A percentile compares a stretch with the other conserved stretches of the same genome.
Evolutionary conservation across 345 rosid species (phyloP).

Genomic region (Microcos paniculata): DNA sequence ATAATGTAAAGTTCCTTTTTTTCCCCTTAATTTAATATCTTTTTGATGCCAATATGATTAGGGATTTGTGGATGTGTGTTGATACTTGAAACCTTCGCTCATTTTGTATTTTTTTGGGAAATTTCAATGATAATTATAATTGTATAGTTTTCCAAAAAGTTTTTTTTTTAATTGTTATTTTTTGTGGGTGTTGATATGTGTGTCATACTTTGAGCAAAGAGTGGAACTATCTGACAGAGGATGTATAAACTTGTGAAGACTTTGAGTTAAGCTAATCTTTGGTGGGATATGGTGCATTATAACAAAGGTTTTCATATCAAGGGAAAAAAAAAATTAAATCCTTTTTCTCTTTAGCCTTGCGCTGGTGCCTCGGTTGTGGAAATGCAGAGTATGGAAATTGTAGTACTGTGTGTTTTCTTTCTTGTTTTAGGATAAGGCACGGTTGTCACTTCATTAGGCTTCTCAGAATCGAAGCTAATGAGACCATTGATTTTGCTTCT

Average conservation of each 20-base stretch:
- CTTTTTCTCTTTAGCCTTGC: background rate
- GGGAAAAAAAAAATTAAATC: background rate
- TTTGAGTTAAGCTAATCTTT: background rate
- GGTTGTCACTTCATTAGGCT: background rate
- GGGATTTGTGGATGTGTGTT: background rate
- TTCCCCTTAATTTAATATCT: background rate
- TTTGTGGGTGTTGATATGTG: background rate
- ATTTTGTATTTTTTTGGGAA: background rate
- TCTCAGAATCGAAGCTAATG: background rate
- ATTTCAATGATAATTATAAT: background rate
- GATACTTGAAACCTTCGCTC: background rate
- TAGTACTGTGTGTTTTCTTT: background rate
- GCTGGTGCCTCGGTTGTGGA: background rate
- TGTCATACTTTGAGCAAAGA: background rate
- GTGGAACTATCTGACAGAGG: background rate
- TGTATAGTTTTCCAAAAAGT: too few relatives aligned
- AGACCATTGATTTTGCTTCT: constrained; percentile 2
- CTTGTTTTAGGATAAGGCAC: background rate
- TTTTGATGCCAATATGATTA: background rate
- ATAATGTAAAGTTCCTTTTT: background rate
- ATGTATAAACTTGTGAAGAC: background rate
- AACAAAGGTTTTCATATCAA: background rate
- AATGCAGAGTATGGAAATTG: background rate
- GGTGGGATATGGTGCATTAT: background rate
- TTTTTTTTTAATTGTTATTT: too few relatives aligned